These are phyloP conservation scores for Hypoxylon sp. DNA, from an alignment of 2,329 filamentous ascomycete species.

Conservation along the genomic window DNA sequence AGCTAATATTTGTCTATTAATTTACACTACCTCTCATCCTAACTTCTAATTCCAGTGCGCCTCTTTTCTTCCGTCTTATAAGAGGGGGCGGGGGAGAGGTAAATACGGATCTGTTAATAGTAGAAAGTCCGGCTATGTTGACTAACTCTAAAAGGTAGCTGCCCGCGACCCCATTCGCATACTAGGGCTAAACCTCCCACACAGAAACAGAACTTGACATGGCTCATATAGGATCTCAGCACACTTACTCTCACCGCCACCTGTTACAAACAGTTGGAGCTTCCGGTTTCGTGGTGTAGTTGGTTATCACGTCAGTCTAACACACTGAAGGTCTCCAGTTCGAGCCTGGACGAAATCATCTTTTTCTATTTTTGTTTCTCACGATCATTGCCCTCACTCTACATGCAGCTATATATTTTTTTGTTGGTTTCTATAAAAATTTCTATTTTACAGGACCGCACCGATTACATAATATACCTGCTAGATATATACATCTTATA, in stretches of 20 bases:
- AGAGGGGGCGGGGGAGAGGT: too few relatives aligned
- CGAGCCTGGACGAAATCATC: constrained; percentile 51
- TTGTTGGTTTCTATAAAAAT: too few relatives aligned
- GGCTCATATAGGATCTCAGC: too few relatives aligned
- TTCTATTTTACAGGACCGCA: background rate
- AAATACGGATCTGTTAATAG: too few relatives aligned
- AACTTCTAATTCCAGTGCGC: background rate
- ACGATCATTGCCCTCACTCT: background rate
- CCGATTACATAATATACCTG: background rate
- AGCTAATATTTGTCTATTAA: background rate
- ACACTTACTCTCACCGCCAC: too few relatives aligned
- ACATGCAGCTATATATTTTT: background rate
- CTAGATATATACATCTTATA: background rate
- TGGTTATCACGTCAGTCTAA: constrained; percentile 67
- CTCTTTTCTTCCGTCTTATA: background rate
- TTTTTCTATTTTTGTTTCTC: constrained; percentile 8
- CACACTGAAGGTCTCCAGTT: constrained; percentile 59
- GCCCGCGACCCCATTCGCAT: too few relatives aligned
- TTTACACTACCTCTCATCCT: background rate
- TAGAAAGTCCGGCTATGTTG: too few relatives aligned
- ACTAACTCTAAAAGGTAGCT: too few relatives aligned
- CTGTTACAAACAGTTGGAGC: too few relatives aligned
- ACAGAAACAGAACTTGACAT: too few relatives aligned
- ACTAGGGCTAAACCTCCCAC: too few relatives aligned
- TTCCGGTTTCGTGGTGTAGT: constrained; percentile 55